Percentiles rank a stretch among this genome's conserved stretches.
phyloP scores from a whole-genome alignment of 495 filamentous ascomycete species.

The Tirmania nivea region DNA sequence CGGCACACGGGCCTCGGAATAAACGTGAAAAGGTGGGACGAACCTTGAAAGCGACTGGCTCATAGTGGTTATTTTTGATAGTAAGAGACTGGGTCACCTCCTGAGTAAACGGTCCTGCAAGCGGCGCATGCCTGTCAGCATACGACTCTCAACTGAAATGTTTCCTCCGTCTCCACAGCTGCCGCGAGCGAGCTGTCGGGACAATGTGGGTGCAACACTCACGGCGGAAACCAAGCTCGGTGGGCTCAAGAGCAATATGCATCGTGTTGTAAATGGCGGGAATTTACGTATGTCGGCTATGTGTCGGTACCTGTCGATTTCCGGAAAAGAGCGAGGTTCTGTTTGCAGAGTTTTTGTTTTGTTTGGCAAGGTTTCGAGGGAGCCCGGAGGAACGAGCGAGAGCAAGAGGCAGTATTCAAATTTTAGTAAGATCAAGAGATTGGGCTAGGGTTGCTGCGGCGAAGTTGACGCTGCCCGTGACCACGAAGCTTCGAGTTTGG shows the following conservation, averaged over 20 bases:
- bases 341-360: background rate
- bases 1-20: background rate
- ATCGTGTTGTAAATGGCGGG: slow-evolving; percentile 32
- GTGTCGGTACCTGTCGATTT: background rate
- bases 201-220: slow-evolving; percentile 20
- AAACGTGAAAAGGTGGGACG: background rate
- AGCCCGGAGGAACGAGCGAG: no score
- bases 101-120: slow-evolving; percentile 67
- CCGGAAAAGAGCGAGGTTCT: no score
- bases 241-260: slow-evolving; percentile 82
- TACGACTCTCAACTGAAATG: background rate
- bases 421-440: no score
- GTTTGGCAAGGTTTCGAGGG: no score
- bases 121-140: background rate
- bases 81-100: slow-evolving; percentile 71
- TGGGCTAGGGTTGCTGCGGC: no score
- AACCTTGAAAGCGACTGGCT: slow-evolving; percentile 83
- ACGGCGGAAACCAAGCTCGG: slow-evolving; percentile 87
- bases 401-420: no score
- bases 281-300: background rate
- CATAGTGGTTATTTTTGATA: slow-evolving; percentile 55
- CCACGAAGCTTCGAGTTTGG: no score
- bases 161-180: no score
- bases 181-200: no score
- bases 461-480: no score